phyloP scores from a whole-genome alignment of 2,329 filamentous ascomycete genomes.

The Colletotrichum ledebouriae region DNA sequence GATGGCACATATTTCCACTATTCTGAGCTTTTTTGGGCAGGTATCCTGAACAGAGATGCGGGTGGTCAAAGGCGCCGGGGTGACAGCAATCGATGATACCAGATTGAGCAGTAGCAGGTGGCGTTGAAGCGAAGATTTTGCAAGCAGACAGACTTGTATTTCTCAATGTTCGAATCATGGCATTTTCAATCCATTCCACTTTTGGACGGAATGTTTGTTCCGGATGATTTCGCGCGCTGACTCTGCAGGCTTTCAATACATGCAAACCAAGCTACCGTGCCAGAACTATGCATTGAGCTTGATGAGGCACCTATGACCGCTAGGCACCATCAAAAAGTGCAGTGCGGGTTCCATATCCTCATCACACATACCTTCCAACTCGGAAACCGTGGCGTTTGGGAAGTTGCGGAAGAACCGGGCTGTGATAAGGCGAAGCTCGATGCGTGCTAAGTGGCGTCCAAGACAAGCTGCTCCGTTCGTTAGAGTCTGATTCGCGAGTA shows the following conservation, averaged over 20 bases:
- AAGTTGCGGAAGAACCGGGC: constrained; percentile 66
- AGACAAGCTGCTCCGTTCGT: constrained; percentile 56
- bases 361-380: constrained; percentile 52
- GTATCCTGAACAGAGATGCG: no score
- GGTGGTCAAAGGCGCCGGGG: no score
- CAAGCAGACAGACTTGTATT: no score
- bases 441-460: constrained; percentile 69
- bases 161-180: no score
- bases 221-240: no score
- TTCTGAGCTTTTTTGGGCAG: no score
- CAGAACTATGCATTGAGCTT: constrained; percentile 3
- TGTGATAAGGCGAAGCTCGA: constrained; percentile 66
- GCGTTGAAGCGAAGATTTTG: no score
- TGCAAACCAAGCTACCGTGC: background rate
- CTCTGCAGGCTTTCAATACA: background rate
- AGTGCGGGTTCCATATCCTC: constrained; percentile 52
- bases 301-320: constrained; percentile 50
- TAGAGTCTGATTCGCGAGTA: background rate
- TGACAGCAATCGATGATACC: no score
- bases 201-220: no score
- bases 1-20: no score
- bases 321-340: constrained; percentile 52
- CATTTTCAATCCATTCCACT: no score
- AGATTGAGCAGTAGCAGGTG: no score
- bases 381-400: constrained; percentile 49